These are phyloP conservation scores for Annulohypoxylon nitens DNA, from an alignment of 495 filamentous ascomycete species.

Conservation along the genomic window DNA sequence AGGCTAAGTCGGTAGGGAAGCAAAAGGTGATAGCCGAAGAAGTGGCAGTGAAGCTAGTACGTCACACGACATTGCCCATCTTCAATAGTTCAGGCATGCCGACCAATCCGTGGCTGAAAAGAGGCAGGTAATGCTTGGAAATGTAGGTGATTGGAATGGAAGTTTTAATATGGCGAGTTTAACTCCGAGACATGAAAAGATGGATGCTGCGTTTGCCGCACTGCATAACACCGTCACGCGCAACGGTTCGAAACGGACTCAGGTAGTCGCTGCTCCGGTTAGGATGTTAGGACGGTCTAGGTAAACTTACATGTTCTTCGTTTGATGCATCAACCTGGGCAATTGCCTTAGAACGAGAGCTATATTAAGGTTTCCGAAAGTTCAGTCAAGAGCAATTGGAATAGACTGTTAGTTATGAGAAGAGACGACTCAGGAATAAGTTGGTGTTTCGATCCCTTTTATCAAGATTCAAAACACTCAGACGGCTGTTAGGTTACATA, in stretches of 20 bases:
- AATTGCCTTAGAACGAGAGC: background rate
- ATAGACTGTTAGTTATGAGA: background rate
- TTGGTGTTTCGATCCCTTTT: background rate
- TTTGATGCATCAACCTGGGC: background rate
- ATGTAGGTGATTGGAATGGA: constrained; percentile 26
- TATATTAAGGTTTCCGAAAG: background rate
- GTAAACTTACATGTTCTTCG: constrained; percentile 27
- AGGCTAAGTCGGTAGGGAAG: background rate
- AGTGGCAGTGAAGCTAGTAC: constrained; percentile 18
- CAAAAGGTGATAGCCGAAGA: background rate
- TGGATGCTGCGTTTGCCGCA: constrained; percentile 5
- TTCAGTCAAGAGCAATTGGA: background rate
- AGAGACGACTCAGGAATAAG: background rate
- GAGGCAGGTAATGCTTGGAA: background rate
- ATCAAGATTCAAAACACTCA: constrained; percentile 1
- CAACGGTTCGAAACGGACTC: background rate
- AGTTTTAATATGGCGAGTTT: background rate
- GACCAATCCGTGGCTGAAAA: constrained; percentile 26
- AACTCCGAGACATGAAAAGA: constrained; percentile 8
- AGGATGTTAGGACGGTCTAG: too few species aligned
- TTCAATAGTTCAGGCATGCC: constrained; percentile 25
- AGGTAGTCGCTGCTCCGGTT: constrained; percentile 1
- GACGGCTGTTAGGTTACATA: background rate
- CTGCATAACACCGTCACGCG: background rate
- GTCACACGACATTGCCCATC: constrained; percentile 29